Conservation (phyloP, 306 rosid species). For the Mucuna pruriens region DNA sequence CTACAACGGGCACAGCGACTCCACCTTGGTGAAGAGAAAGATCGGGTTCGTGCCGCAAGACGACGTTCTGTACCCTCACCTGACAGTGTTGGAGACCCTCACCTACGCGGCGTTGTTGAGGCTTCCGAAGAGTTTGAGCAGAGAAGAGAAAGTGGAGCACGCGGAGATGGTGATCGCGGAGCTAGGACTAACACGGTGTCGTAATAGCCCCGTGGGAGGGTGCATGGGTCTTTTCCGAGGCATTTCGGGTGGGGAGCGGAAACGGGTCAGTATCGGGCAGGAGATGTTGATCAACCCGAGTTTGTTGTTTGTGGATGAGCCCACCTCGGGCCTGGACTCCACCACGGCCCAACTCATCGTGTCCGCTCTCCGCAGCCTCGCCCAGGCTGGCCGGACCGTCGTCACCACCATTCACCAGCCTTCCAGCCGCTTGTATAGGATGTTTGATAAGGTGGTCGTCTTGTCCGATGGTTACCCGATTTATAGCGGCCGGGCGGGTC, state of each 20-base stretch:
- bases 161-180: conserved; percentile 61
- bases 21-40: conserved; percentile 56
- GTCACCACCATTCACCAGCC: conserved; percentile 89
- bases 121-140: conserved; percentile 60
- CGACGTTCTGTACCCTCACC: conserved; percentile 83
- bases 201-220: conserved; percentile 63
- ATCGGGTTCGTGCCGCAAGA: conserved; percentile 84
- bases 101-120: conserved; percentile 68
- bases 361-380: conserved; percentile 46
- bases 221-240: conserved; percentile 66
- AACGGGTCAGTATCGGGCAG: conserved; percentile 86
- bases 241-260: conserved; percentile 83
- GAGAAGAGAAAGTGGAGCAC: conserved; percentile 63
- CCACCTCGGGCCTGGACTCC: conserved; percentile 90
- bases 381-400: conserved; percentile 77
- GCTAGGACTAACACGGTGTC: conserved; percentile 70
- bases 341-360: conserved; percentile 75
- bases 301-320: conserved; percentile 75
- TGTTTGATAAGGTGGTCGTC: conserved; percentile 85
- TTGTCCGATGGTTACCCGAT: conserved; percentile 74
- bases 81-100: conserved; percentile 76
- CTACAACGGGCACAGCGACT: conserved; percentile 66
- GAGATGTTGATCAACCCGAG: conserved; percentile 92
- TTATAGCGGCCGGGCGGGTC: conserved; percentile 63
- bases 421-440: conserved; percentile 68